phyloP scores from a whole-genome alignment of 495 filamentous ascomycete species.

The Thermothielavioides terrestris region DNA sequence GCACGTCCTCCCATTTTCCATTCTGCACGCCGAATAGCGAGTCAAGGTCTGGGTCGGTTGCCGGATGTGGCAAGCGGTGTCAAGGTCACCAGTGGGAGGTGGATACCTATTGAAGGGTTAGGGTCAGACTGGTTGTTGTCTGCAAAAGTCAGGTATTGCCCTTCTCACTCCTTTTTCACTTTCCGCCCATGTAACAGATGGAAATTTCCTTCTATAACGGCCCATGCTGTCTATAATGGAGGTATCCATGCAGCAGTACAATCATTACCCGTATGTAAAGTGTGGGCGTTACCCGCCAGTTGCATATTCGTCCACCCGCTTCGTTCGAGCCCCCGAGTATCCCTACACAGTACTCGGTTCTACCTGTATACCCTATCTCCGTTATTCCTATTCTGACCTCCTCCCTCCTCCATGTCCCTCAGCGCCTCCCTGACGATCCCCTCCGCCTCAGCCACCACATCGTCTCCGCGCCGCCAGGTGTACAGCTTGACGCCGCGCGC shows the following conservation, averaged over 20 bases:
- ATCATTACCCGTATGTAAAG: too few relatives aligned
- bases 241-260: background rate
- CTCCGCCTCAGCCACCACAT: conserved; percentile 51
- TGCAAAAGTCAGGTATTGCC: background rate
- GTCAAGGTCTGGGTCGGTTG: background rate
- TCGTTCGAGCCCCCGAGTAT: too few relatives aligned
- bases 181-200: too few relatives aligned
- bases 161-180: background rate
- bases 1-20: too few relatives aligned
- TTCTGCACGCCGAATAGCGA: background rate
- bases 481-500: conserved; percentile 62
- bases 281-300: too few relatives aligned
- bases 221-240: background rate
- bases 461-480: conserved; percentile 78
- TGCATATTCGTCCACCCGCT: too few relatives aligned
- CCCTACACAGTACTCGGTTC: too few relatives aligned
- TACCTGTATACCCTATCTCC: background rate
- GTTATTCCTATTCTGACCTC: background rate
- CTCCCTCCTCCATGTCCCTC: conserved; percentile 20
- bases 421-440: conserved; percentile 39
- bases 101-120: too few relatives aligned
- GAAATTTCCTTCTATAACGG: too few relatives aligned
- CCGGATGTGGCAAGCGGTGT: background rate
- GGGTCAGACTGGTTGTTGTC: background rate
- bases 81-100: background rate